Evolutionary conservation across 2,329 filamentous ascomycete genomes (phyloP), one percentile per base, ranked within the genome.

Genomic region (Diaporthe destruens): DNA sequence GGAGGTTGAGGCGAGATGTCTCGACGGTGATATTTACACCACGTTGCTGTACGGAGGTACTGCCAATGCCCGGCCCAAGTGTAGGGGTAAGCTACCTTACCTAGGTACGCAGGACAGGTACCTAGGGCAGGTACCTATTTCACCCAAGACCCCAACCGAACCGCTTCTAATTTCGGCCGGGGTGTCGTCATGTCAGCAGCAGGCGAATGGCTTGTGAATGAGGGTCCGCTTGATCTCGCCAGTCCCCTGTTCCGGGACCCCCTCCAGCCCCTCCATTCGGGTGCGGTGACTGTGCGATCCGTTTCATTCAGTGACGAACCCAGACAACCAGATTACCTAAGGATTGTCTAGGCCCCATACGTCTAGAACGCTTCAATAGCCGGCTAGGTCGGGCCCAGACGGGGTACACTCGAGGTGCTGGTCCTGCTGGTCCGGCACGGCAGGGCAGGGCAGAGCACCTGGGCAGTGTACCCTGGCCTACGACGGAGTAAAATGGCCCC

Each of bases 101-200:
- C 36, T 65, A 32, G 61, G 68, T 53, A 73, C 59, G 54, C 67
- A 56, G 29, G 29, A 5, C 5, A 29, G 29, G 29, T 29, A 29
- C 29, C 29, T 5, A 29, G 29, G 29, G 29, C 29, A 32, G 61
- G 68, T 53, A 73, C 59, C 61, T 71, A 56, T 42, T 59, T 66
- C 39, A 66, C 42, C 23, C 51, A 69, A 69, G 56, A 39, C 42
- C 42, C 25, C 53, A 69, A 69, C 54, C 59, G 68, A 56, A 53
- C 57, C 49, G 72, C 72, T 73, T 71, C 72, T 73, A 73, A 73
- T 73, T 68, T 73, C 72, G 51, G 72, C 69, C 51, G 69, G 69
- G 61, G 44, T 65, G 65, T 73, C 72, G 72, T 73, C 72, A 73
- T 68, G 47, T 47, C 59, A 53, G 23, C 54, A 47, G 61, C 61